These are phyloP conservation scores for Ganoderma sinense DNA, from an alignment of 1,284 basidiomycete species.

Conservation along the genomic window DNA sequence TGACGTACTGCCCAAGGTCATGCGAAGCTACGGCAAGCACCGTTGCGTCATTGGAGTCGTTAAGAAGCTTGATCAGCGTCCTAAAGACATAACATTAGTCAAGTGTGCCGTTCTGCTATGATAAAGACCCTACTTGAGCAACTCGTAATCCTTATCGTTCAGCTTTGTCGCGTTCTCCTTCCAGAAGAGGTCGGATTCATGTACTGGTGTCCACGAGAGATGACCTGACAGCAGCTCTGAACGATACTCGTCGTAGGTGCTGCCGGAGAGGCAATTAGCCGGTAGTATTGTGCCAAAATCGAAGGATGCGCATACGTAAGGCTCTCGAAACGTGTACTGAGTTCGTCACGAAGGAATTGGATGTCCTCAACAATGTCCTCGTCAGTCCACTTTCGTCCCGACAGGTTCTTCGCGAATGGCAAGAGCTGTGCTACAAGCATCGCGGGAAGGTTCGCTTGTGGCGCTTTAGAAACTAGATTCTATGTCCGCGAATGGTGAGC, in stretches of 20 bases:
- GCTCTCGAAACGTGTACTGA: slow-evolving; percentile 85
- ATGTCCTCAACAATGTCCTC: slow-evolving; percentile 95
- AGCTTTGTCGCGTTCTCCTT: slow-evolving; percentile 90
- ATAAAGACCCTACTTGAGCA: slow-evolving; percentile 69
- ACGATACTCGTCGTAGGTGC: slow-evolving; percentile 95
- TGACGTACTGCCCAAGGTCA: slow-evolving; percentile 94
- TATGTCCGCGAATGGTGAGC: slow-evolving; percentile 39
- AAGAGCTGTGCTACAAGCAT: slow-evolving; percentile 92
- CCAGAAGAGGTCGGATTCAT: slow-evolving; percentile 98
- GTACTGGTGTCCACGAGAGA: slow-evolving; percentile 94
- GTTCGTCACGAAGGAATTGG: slow-evolving; percentile 83
- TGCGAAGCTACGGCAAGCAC: slow-evolving; percentile 91
- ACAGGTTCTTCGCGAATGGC: slow-evolving; percentile 87
- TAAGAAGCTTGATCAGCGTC: slow-evolving; percentile 75
- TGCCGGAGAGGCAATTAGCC: slow-evolving; percentile 38
- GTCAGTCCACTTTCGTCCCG: slow-evolving; percentile 91
- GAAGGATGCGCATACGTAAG: slow-evolving; percentile 72
- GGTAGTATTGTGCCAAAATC: not conserved
- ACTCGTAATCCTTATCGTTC: slow-evolving; percentile 82
- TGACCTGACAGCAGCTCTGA: slow-evolving; percentile 92
- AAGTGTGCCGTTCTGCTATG: not conserved
- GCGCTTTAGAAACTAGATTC: slow-evolving; percentile 89
- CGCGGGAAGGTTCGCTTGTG: slow-evolving; percentile 85
- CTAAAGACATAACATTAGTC: slow-evolving; percentile 45
- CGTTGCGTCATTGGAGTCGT: slow-evolving; percentile 73